phyloP scores from a whole-genome alignment of 352 stramenopile genomes.

The Pythium graminicola region DNA sequence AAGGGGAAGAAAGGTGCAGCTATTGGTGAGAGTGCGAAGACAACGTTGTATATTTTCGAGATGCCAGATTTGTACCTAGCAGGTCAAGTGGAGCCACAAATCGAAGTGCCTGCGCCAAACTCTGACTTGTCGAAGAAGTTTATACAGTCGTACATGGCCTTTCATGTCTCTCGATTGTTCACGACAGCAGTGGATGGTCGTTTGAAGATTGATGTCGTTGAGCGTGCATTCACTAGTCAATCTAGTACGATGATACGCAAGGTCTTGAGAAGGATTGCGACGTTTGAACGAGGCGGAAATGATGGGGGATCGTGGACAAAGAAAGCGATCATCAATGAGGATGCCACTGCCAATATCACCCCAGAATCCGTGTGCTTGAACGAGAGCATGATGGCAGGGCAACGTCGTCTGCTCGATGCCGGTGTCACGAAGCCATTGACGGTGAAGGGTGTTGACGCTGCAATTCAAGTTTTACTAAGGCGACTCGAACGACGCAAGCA shows the following conservation, averaged over 20 bases:
- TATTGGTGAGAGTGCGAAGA: conserved; percentile 36
- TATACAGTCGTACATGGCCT: conserved; percentile 83
- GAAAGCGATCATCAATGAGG: conserved; percentile 64
- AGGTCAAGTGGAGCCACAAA: conserved; percentile 76
- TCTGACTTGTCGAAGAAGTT: conserved; percentile 78
- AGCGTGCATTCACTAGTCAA: conserved; percentile 73
- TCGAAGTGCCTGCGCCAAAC: conserved; percentile 75
- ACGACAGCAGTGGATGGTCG: conserved; percentile 76
- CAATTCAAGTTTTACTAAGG: conserved; percentile 67
- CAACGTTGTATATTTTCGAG: conserved; percentile 61
- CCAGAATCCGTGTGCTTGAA: conserved; percentile 81
- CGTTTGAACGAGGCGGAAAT: conserved; percentile 76
- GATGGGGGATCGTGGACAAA: conserved; percentile 84
- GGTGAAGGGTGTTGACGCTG: conserved; percentile 57
- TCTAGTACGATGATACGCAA: conserved; percentile 22
- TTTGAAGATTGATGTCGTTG: conserved; percentile 81
- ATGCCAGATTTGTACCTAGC: conserved; percentile 69
- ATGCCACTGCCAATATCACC: conserved; percentile 69
- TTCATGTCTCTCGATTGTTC: conserved; percentile 78
- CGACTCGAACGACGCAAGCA: conserved; percentile 67
- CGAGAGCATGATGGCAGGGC: conserved; percentile 85
- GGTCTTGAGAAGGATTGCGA: conserved; percentile 60
- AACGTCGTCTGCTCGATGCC: conserved; percentile 68
- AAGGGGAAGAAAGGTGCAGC: conserved; percentile 61
- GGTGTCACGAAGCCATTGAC: conserved; percentile 78